A percentile compares a stretch with the other conserved stretches of the same genome.
Conservation (phyloP, 1,284 basidiomycete genomes). For the Cutaneotrichosporon cutaneum region DNA sequence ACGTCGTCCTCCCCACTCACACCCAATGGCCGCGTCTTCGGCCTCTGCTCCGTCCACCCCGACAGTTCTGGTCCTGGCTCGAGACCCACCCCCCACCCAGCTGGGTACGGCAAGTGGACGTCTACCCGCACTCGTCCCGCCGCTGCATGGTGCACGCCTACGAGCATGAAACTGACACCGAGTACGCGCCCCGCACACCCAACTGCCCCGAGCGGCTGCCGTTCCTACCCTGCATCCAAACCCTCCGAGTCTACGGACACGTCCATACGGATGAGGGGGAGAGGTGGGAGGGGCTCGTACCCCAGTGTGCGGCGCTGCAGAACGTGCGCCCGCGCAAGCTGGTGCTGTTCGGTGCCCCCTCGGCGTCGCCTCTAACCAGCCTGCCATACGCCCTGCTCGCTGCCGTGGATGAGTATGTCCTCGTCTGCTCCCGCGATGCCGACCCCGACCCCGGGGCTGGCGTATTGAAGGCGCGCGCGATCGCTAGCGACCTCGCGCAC, state of each 20-base stretch:
- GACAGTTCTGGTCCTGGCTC: not conserved
- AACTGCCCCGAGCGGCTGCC: slow-evolving; percentile 2
- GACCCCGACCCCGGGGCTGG: not conserved
- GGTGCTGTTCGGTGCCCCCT: slow-evolving; percentile 6
- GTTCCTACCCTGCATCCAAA: slow-evolving; percentile 4
- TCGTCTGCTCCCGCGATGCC: slow-evolving; percentile 1
- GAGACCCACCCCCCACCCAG: not conserved
- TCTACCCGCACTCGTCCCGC: slow-evolving; percentile 7
- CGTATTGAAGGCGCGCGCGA: not conserved
- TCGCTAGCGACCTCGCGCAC: slow-evolving; percentile 10
- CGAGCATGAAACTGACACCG: not conserved
- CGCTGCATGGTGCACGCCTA: slow-evolving; percentile 1
- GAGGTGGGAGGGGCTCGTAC: not conserved
- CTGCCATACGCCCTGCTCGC: slow-evolving; percentile 11
- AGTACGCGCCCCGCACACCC: not conserved
- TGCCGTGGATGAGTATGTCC: slow-evolving; percentile 9
- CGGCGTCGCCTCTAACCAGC: not conserved
- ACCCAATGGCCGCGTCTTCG: not conserved
- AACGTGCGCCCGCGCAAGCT: slow-evolving; percentile 7
- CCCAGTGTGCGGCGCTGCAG: slow-evolving; percentile 11
- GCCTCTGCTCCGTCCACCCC: not conserved
- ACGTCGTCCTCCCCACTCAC: not conserved
- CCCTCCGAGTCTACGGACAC: slow-evolving; percentile 4
- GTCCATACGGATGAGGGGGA: not conserved
- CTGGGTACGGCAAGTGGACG: slow-evolving; percentile 7